Conservation (phyloP, 1,139 yeast genomes). For the Diutina neorugosa region DNA sequence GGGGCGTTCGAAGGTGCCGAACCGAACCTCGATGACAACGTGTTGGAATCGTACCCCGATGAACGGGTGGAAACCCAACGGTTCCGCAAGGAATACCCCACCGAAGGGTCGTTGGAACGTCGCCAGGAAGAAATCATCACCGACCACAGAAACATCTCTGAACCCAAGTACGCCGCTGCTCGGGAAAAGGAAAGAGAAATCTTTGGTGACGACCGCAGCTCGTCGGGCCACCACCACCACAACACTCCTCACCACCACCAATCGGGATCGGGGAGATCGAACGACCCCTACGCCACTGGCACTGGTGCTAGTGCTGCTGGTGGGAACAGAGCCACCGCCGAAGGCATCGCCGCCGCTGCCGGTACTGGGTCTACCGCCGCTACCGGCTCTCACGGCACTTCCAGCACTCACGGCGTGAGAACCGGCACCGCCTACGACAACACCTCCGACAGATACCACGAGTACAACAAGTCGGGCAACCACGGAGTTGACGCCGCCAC, state of each 20-base stretch:
- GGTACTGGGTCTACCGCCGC: neutral
- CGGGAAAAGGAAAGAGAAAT: neutral
- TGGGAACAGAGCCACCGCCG: neutral
- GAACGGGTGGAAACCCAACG: neutral
- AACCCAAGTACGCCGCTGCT: neutral
- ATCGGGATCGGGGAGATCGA: neutral
- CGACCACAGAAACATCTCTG: neutral
- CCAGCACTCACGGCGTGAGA: neutral
- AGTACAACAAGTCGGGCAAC: neutral
- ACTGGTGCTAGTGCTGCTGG: neutral
- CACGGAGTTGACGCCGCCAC: neutral
- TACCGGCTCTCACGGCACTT: neutral
- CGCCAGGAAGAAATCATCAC: neutral
- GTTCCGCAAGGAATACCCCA: neutral
- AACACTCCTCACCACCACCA: neutral
- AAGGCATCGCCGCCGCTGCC: neutral
- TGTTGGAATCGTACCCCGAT: neutral
- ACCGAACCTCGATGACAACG: neutral
- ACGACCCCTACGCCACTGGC: neutral
- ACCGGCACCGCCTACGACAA: neutral
- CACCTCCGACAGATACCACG: neutral
- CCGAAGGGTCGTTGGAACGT: neutral
- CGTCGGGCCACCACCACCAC: neutral
- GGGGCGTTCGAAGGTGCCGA: neutral
- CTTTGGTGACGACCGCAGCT: neutral